These are phyloP conservation scores for Pythium utonaiense DNA, from an alignment of 352 stramenopile genomes.

Conservation along the genomic window DNA sequence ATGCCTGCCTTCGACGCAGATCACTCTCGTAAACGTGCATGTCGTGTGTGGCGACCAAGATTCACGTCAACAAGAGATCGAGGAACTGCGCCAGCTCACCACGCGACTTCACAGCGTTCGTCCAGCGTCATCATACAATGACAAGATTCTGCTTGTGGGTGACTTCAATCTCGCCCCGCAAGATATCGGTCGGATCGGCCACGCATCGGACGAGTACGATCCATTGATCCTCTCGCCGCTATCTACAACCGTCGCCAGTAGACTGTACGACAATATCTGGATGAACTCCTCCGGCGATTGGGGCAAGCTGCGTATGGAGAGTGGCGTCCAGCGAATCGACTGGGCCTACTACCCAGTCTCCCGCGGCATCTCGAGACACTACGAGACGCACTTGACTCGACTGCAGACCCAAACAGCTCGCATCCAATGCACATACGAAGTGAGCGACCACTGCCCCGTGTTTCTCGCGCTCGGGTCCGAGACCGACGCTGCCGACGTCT, in stretches of 20 bases:
- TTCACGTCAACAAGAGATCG: slow-evolving; percentile 10
- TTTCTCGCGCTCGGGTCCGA: slow-evolving; percentile 36
- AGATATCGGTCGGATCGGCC: slow-evolving; percentile 29
- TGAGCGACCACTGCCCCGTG: slow-evolving; percentile 67
- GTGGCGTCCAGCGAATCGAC: slow-evolving; percentile 59
- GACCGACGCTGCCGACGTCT: background rate
- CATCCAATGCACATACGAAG: slow-evolving; percentile 41
- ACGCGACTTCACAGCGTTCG: background rate
- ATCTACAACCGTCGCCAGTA: slow-evolving; percentile 50
- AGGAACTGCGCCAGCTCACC: slow-evolving; percentile 7
- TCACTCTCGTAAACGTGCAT: slow-evolving; percentile 39
- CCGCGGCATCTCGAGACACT: slow-evolving; percentile 17
- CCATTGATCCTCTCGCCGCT: slow-evolving; percentile 49
- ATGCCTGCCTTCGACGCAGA: slow-evolving; percentile 21
- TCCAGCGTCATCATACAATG: background rate
- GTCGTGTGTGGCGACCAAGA: slow-evolving; percentile 17
- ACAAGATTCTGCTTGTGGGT: slow-evolving; percentile 47
- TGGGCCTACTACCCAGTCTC: slow-evolving; percentile 50
- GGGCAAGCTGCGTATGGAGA: slow-evolving; percentile 19
- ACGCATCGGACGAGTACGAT: slow-evolving; percentile 13
- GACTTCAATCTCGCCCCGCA: slow-evolving; percentile 67
- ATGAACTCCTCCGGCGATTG: slow-evolving; percentile 22
- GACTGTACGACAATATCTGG: slow-evolving; percentile 73
- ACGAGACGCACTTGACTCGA: slow-evolving; percentile 9
- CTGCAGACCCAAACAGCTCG: slow-evolving; percentile 27